These are phyloP conservation scores for Coelastrella sp. DNA, from an alignment of 139 green algal species.

Conservation along the genomic window DNA sequence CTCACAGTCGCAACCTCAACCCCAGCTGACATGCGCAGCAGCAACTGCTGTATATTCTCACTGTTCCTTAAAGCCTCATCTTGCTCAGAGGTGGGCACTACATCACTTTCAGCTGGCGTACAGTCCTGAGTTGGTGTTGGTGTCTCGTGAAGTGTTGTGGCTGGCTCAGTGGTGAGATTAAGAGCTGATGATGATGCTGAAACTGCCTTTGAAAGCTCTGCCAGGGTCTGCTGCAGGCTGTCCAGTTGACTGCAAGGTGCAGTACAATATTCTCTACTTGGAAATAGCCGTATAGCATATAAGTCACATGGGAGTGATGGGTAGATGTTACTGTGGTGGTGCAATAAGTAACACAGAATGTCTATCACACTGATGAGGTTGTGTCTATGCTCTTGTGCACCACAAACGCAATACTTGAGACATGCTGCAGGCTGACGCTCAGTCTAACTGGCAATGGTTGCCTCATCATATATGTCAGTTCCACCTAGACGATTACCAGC, in stretches of 20 bases:
- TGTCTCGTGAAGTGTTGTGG: not conserved
- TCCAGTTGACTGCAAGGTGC: not conserved
- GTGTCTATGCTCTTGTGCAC: no score
- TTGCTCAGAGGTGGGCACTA: not conserved
- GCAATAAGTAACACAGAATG: not conserved
- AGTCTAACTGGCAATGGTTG: not conserved
- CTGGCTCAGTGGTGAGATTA: not conserved
- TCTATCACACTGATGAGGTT: no score
- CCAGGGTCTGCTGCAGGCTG: slow-evolving; percentile 4
- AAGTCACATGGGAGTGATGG: not conserved
- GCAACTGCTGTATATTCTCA: slow-evolving; percentile 6
- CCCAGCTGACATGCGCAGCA: not conserved
- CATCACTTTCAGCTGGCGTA: not conserved
- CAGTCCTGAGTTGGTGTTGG: not conserved
- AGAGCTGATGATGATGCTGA: not conserved
- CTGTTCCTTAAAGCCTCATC: not conserved
- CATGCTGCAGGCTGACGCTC: not conserved
- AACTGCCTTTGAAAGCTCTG: not conserved
- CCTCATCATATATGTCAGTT: not conserved
- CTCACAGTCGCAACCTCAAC: not conserved
- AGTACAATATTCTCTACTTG: not conserved
- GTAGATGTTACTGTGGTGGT: not conserved
- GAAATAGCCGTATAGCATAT: not conserved
- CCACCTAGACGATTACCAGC: not conserved
- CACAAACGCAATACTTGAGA: not conserved